These are phyloP conservation scores for Metschnikowia borealis DNA, from an alignment of 805 yeast genomes.

Conservation along the genomic window DNA sequence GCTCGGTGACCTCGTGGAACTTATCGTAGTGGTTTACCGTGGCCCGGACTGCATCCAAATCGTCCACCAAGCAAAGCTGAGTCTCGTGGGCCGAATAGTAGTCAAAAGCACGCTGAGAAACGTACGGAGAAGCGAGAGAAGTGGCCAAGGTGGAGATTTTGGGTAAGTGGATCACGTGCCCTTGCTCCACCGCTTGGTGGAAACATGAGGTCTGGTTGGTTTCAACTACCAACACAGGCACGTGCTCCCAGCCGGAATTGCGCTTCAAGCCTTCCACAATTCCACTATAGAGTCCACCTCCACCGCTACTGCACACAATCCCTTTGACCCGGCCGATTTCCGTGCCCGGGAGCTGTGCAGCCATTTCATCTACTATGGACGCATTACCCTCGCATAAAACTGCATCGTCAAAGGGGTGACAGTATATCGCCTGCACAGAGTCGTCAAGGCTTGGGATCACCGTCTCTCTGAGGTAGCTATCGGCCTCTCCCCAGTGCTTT, in stretches of 20 bases:
- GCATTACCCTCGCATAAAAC: constrained; percentile 55
- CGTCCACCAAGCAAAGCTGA: constrained; percentile 34
- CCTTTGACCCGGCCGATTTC: constrained; percentile 33
- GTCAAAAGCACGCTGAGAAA: constrained; percentile 44
- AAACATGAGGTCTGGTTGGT: constrained; percentile 62
- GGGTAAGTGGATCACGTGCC: constrained; percentile 39
- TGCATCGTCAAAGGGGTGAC: constrained; percentile 53
- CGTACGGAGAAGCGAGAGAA: constrained; percentile 57
- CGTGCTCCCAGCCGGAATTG: constrained; percentile 21
- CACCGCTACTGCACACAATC: constrained; percentile 53
- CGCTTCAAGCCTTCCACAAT: constrained; percentile 40
- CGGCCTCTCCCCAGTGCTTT: constrained; percentile 49
- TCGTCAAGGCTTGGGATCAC: constrained; percentile 18
- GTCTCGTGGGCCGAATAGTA: constrained; percentile 26
- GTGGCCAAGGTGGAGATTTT: constrained; percentile 56
- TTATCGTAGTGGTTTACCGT: constrained; percentile 48
- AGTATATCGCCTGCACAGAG: constrained; percentile 37
- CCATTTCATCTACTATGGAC: constrained; percentile 33
- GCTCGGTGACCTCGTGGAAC: constrained; percentile 54
- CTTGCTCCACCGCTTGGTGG: constrained; percentile 44
- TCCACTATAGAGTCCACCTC: constrained; percentile 56
- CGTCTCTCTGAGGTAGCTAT: constrained; percentile 30
- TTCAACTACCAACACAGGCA: constrained; percentile 42
- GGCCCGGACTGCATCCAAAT: constrained; percentile 54
- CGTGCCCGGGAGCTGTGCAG: constrained; percentile 21